Conservation (phyloP, 345 rosid species). For the Eucalyptus erythrocorys region DNA sequence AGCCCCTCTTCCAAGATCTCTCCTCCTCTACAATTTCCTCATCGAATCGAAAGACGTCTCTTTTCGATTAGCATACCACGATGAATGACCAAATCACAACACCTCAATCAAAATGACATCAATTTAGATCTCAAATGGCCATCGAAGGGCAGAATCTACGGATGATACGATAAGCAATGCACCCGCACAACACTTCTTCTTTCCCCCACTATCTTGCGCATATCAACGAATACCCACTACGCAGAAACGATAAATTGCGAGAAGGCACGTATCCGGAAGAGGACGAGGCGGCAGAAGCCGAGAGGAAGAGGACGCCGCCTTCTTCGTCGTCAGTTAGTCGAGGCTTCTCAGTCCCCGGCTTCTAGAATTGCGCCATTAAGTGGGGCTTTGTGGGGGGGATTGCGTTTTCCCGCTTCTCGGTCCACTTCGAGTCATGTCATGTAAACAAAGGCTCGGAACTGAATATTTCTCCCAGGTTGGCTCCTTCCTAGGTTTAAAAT, state of each 20-base stretch:
- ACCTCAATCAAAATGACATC: no score
- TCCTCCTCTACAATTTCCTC: no score
- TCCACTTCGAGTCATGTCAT: neutral
- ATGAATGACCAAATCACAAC: no score
- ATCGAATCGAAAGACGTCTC: no score
- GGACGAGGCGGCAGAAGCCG: slow-evolving; percentile 36
- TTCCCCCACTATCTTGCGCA: neutral
- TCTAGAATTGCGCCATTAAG: slow-evolving; percentile 72
- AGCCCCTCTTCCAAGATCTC: no score
- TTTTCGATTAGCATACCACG: accelerated
- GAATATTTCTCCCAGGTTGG: neutral
- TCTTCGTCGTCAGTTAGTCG: slow-evolving; percentile 78
- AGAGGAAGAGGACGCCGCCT: slow-evolving; percentile 71
- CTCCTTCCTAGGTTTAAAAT: neutral
- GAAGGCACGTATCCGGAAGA: slow-evolving; percentile 44
- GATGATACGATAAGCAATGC: no score
- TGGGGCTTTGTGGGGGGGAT: neutral
- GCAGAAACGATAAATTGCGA: neutral
- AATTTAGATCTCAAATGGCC: no score
- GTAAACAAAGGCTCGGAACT: neutral
- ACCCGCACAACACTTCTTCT: no score
- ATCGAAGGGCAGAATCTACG: no score
- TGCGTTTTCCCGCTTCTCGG: neutral
- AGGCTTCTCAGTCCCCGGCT: slow-evolving; percentile 80
- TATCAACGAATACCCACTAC: neutral